Evolutionary conservation across 345 rosid genomes (phyloP).

Genomic region (Citrus reticulata): DNA sequence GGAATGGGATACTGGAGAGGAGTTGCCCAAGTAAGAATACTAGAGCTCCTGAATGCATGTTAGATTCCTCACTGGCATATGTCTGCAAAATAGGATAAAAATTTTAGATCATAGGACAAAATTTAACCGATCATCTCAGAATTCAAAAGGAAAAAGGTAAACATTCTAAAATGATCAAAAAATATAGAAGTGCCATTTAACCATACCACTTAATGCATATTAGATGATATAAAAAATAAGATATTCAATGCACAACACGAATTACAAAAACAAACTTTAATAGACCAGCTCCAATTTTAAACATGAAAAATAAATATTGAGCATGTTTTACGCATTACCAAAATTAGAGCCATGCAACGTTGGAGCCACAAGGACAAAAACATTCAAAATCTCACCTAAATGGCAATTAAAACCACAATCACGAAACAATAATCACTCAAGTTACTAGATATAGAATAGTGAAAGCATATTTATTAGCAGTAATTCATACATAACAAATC

Average conservation of each 20-base stretch:
- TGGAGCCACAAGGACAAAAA: not conserved
- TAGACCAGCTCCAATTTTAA: not conserved
- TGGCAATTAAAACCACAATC: not conserved
- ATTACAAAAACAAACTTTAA: not conserved
- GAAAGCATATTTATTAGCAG: not conserved
- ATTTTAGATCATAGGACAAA: not conserved
- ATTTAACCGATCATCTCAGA: not conserved
- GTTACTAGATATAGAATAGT: not conserved
- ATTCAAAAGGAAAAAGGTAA: not conserved
- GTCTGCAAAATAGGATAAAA: constrained; percentile 40
- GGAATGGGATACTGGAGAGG: constrained; percentile 91
- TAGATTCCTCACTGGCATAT: constrained; percentile 78
- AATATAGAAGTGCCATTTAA: no score
- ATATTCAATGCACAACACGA: not conserved
- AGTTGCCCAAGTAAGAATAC: constrained; percentile 91
- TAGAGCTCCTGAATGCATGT: constrained; percentile 86
- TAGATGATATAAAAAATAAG: not conserved
- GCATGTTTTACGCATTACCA: not conserved
- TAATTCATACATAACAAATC: not conserved
- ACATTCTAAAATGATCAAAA: not conserved
- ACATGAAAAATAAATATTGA: not conserved
- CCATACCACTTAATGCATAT: no score
- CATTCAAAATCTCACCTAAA: not conserved
- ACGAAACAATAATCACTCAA: not conserved
- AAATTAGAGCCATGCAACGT: not conserved